Evolutionary conservation across 495 filamentous ascomycete species (phyloP).

Genomic region (Astrocystis sublimbata): DNA sequence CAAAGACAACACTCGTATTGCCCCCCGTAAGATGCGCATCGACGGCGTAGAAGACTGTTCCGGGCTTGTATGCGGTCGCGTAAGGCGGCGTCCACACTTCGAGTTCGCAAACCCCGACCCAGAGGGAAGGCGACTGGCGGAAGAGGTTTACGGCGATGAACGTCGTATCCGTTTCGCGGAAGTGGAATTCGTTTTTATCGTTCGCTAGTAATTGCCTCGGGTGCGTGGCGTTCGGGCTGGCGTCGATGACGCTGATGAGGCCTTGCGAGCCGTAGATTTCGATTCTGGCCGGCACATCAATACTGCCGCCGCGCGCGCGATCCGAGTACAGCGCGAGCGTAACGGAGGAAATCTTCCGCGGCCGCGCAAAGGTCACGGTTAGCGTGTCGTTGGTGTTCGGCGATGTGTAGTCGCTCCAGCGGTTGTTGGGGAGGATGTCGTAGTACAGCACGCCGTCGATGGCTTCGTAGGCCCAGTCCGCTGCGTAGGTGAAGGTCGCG

Average conservation of each 20-base stretch:
- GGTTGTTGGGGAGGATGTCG: constrained; percentile 44
- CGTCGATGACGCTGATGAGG: constrained; percentile 27
- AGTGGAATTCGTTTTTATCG: constrained; percentile 42
- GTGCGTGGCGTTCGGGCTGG: no score
- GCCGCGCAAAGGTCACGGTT: constrained; percentile 42
- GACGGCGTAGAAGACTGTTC: no score
- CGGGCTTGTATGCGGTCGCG: constrained; percentile 27
- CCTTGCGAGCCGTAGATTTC: constrained; percentile 37
- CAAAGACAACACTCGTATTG: constrained; percentile 29
- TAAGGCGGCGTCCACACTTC: constrained; percentile 39
- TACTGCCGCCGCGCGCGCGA: constrained; percentile 35
- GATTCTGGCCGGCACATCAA: constrained; percentile 40
- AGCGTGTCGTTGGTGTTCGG: constrained; percentile 38
- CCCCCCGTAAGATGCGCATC: constrained; percentile 35
- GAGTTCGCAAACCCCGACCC: constrained; percentile 39
- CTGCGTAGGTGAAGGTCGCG: constrained; percentile 36
- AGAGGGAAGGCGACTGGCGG: constrained; percentile 26
- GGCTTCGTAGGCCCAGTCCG: constrained; percentile 41
- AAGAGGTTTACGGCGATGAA: constrained; percentile 37
- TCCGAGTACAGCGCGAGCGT: constrained; percentile 44
- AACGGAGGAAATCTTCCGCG: constrained; percentile 40
- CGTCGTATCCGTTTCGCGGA: constrained; percentile 31
- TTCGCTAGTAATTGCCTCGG: constrained; percentile 40
- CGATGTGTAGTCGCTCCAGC: constrained; percentile 48
- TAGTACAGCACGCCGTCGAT: constrained; percentile 50